Conservation (phyloP, 1,284 basidiomycete species). For the Schizophyllum amplum region DNA sequence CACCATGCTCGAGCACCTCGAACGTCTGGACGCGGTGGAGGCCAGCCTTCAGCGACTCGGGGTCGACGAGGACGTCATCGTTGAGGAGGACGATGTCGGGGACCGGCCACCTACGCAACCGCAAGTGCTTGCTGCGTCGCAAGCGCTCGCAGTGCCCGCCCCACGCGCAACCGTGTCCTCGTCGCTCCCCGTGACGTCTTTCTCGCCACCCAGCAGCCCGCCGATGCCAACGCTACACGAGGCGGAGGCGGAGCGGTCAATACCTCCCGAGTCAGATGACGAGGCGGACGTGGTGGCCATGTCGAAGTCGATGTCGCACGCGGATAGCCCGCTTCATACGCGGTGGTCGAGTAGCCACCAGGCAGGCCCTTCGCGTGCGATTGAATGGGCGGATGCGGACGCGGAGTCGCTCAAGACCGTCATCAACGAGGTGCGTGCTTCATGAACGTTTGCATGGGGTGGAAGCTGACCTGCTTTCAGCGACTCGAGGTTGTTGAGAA, state of each 20-base stretch:
- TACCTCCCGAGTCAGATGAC: slow-evolving; percentile 38
- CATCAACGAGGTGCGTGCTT: slow-evolving; percentile 58
- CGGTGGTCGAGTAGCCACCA: slow-evolving; percentile 39
- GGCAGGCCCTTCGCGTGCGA: background rate
- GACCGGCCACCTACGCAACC: slow-evolving; percentile 31
- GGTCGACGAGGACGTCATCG: slow-evolving; percentile 43
- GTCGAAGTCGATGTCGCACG: slow-evolving; percentile 67
- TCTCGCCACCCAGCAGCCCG: slow-evolving; percentile 42
- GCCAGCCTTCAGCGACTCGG: slow-evolving; percentile 66
- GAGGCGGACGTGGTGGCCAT: slow-evolving; percentile 67
- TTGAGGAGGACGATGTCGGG: slow-evolving; percentile 48
- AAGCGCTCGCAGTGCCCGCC: background rate
- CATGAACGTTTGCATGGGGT: background rate
- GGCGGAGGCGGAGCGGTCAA: slow-evolving; percentile 18
- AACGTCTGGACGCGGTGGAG: slow-evolving; percentile 73
- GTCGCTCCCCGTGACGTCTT: slow-evolving; percentile 23
- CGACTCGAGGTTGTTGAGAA: slow-evolving; percentile 64
- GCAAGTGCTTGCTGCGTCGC: background rate
- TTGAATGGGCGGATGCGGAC: slow-evolving; percentile 25
- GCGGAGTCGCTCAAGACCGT: slow-evolving; percentile 64
- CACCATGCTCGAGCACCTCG: slow-evolving; percentile 72
- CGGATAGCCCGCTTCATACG: slow-evolving; percentile 38
- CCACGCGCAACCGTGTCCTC: slow-evolving; percentile 13
- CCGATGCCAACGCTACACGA: slow-evolving; percentile 46
- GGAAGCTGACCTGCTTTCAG: slow-evolving; percentile 27